Conservation (phyloP, 495 filamentous ascomycete genomes). For the Penicillium silybi region DNA sequence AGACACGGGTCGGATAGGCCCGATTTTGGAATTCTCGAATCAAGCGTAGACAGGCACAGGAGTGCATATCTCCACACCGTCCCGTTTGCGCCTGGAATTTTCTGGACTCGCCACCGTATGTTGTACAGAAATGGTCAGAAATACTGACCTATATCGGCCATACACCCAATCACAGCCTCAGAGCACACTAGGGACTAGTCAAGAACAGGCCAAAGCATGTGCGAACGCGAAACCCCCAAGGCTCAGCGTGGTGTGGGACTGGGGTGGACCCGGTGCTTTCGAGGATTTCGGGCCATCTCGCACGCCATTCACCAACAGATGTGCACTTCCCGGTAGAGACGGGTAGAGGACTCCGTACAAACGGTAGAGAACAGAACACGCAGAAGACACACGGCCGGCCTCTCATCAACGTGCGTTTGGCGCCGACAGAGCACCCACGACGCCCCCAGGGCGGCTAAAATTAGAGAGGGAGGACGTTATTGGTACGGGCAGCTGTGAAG, state of each 20-base stretch:
- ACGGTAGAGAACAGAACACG: neutral
- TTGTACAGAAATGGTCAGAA: neutral
- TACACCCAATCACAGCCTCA: neutral
- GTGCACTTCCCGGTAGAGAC: too few relatives aligned
- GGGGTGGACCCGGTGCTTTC: conserved; percentile 5
- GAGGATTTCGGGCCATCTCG: conserved; percentile 4
- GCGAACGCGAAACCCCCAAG: conserved; percentile 4
- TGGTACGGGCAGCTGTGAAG: neutral
- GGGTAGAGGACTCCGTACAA: neutral
- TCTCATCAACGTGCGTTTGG: conserved; percentile 37
- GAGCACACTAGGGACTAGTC: neutral
- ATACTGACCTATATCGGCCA: neutral
- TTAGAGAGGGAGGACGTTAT: conserved; percentile 27
- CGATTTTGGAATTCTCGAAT: conserved; percentile 21
- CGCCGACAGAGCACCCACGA: conserved; percentile 33
- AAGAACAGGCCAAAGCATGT: neutral
- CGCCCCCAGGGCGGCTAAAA: conserved; percentile 40
- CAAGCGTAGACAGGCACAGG: neutral
- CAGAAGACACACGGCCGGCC: conserved; percentile 11
- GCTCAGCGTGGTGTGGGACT: conserved; percentile 8
- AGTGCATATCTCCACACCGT: neutral
- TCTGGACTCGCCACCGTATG: neutral
- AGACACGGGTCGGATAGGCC: conserved; percentile 11
- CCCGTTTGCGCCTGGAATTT: neutral
- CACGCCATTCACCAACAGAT: neutral